Evolutionary conservation across 345 rosid genomes (phyloP), one percentile per base, ranked within the genome.

Genomic region (Brassica rapa): DNA sequence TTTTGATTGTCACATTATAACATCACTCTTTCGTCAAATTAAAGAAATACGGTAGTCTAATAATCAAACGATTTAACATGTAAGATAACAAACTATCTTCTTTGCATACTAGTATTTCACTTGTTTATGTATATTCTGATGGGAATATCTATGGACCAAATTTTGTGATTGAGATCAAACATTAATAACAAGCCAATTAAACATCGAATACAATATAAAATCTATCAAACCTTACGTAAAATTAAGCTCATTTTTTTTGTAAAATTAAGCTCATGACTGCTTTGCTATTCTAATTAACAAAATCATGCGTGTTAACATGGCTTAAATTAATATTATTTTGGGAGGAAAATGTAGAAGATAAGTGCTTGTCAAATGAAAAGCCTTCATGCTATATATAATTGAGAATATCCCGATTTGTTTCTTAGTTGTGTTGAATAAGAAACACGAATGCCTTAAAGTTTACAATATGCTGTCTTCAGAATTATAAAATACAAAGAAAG

Each of bases 401-500:
- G 16, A 25, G 39, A 62, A 53, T 29, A 68, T n/a, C 32, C 39
- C 67, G 2, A 39, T 43, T 23, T 23, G 8, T 10, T 39, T 57
- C 10, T 21, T 24, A 35, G 4, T 43, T 65, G 57, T 9, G 37
- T 66, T 60, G 21, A 66, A 32, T 30, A 43, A 72, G 23, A 32
- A 57, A 57, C 15, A 67, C 15, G 41, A 63, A 77, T 39, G 67
- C 23, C 29, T 66, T 78, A 41, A 41, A 72, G 62, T 46, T 62
- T 71, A 41, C 25, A 41, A 41, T 43, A 70, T 62, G 8, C 6
- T 75, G 41, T 9, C 39, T 55, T 57, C 16, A 41, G 29, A 51
- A 70, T 49, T 15, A 68, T 62, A 74, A 62, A 62, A 63, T 62
- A 68, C 70, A 69, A 29, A 62, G 79, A 74, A 68, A 74, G 75